Evolutionary conservation across 1,284 basidiomycete species (phyloP), one percentile per base, ranked within the genome.

Genomic region (Fomitopsis betulina): DNA sequence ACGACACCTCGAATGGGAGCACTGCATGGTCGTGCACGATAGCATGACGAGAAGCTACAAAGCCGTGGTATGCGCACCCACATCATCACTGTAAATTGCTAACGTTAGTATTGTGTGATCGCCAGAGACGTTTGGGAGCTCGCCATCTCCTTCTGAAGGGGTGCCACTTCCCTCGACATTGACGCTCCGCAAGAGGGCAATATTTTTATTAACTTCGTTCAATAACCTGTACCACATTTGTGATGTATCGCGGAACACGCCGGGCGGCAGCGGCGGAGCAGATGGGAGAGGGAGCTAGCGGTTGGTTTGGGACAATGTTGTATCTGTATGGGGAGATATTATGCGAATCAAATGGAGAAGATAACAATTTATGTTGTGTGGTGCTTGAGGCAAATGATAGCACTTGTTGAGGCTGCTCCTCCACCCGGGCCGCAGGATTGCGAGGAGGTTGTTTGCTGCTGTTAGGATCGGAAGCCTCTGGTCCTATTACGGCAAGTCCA

Each of bases 1-100:
- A 60, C 54, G 62, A 64, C 55, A 60, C 32, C 53, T 25, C 32
- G 37, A 58, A 42, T 42, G 35, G 38, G 30, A 15, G 23, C 39
- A 23, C 50, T 17, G n/a, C n/a, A 33, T 38, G 15, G 17, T 40
- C 33, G 19, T 54, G 52, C 52, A 40, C n/a, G 9, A 13, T 47
- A 21, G 45, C 45, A 8, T 47, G 23, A 47, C 35, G 35, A 3
- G 35, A 12, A 3, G 13, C 39, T n/a, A 19, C 13, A 37, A 12
- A 37, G 35, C 35, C 39, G 19, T 3, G 39, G 39, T 42, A 42
- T n/a, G 39, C 39, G 19, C 21, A 42, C 5, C 5, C 21, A 15
- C 21, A 9, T 42, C 21, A 8, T 13, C 7, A 42, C n/a, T 42
- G 5, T 21, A 15, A 42, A 8, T 42, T 21, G 21, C 17, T 8